phyloP scores from a whole-genome alignment of 208 protist species.

The Strigomonas galati region DNA sequence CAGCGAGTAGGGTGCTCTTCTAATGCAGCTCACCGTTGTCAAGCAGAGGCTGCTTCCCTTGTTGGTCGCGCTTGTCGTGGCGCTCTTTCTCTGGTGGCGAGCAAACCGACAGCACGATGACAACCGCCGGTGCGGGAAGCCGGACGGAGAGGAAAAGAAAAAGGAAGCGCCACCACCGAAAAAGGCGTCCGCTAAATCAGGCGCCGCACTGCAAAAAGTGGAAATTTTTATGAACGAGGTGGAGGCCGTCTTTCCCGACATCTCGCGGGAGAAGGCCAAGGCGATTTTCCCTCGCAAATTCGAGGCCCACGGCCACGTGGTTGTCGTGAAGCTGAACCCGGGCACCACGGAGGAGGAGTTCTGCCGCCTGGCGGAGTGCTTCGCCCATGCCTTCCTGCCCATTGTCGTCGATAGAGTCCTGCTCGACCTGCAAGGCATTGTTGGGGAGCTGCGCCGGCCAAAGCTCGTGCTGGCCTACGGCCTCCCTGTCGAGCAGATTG shows the following conservation, averaged over 20 bases:
- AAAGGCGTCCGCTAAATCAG: neutral
- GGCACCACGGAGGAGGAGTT: conserved; percentile 41
- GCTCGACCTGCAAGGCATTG: conserved; percentile 64
- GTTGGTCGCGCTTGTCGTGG: conserved; percentile 7
- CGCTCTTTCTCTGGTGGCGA: conserved; percentile 3
- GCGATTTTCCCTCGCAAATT: conserved; percentile 68
- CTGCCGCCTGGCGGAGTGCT: conserved; percentile 29
- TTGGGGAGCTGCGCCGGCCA: conserved; percentile 73
- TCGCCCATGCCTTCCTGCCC: conserved; percentile 62
- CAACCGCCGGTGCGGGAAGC: no score
- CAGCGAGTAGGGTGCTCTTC: no score
- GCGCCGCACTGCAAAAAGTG: conserved; percentile 37
- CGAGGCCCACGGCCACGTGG: conserved; percentile 79
- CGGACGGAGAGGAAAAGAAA: no score
- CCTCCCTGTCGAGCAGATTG: conserved; percentile 7
- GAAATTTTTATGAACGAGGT: conserved; percentile 47
- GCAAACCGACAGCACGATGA: no score
- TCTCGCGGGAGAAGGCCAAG: conserved; percentile 21
- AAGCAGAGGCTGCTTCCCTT: conserved; percentile 7
- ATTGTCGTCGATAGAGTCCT: conserved; percentile 72
- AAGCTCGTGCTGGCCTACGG: conserved; percentile 37
- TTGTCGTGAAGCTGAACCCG: conserved; percentile 70
- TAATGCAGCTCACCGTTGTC: no score
- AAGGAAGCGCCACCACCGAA: no score
- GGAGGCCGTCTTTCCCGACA: conserved; percentile 11